Evolutionary conservation across 257 asterid species (phyloP).

Genomic region (Solanum paucissectum): DNA sequence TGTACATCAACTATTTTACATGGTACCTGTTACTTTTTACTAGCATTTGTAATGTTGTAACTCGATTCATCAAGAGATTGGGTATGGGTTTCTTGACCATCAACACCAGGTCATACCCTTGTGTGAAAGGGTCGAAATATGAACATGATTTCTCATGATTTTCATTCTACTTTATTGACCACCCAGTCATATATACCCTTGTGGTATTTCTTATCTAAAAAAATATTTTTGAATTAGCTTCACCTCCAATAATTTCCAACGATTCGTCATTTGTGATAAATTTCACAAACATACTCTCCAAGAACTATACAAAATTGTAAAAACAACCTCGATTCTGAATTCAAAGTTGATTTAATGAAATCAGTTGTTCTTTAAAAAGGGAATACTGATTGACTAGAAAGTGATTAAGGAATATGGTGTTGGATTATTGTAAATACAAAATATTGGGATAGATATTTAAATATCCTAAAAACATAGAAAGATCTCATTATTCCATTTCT

Average conservation of each 20-base stretch:
- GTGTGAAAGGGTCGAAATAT: not conserved
- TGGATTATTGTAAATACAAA: too few species aligned
- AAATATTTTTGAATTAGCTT: too few species aligned
- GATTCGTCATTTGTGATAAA: too few species aligned
- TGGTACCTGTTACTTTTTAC: not conserved
- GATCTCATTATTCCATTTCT: too few species aligned
- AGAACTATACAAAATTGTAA: not conserved
- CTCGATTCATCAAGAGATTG: not conserved
- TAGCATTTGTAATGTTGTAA: not conserved
- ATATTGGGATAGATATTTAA: too few species aligned
- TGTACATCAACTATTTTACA: not conserved
- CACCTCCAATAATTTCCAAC: too few species aligned
- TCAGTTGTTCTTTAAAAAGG: too few species aligned
- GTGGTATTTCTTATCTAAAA: too few species aligned
- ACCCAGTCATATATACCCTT: not conserved
- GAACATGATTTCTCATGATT: not conserved
- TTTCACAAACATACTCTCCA: not conserved
- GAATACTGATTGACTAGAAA: too few species aligned
- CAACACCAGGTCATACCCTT: not conserved
- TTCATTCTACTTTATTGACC: not conserved
- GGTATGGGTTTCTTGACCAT: not conserved
- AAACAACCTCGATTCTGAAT: not conserved
- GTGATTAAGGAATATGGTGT: too few species aligned
- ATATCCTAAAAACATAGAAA: too few species aligned
- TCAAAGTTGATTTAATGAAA: too few species aligned